Base-by-base conservation (phyloP, 169 alveolate species). In the Babesia bovis region DNA sequence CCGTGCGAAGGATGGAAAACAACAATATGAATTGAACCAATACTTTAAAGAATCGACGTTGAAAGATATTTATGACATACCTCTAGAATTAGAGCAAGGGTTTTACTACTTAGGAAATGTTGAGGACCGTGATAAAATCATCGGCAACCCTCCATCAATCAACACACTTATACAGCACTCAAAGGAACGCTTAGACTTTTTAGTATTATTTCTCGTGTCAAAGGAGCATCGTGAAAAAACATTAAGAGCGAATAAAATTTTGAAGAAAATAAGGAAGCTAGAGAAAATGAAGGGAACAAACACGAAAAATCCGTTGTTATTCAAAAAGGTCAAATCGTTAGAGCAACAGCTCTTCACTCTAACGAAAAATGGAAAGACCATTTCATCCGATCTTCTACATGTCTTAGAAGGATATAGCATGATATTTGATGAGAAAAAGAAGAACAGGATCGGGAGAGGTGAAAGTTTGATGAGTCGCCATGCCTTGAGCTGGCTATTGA, bases 401-500 rank as follows among this genome's bases (percentile, higher is more conserved):
- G 41, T 77, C 40, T 66, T 77, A 26, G 53, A 66, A 28, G 9
- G 82, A 28, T 77, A 55, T 47, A 71, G 55, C n/a, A 77, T 77
- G 85, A 58, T 67, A 41, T 45, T 51, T 17, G 81, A 67, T 15
- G 60, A 66, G 5, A 56, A 40, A 9, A 77, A 66, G 73, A 66
- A 58, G 66, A 42, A 33, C 21, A 33, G 23, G n/a, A 21, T 38
- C 0, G 21, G 49, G 38, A 65, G 74, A 10, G 82, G 53, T 6
- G 74, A 42, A 40, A 26, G 53, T n/a, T 33, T 66, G 38, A 89
- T 91, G 91, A 78, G 89, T 41, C 58, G 92, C 28, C 94, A 90
- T 60, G 93, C 95, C 2, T 76, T 91, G 50, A 82, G 92, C 17
- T 91, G 94, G 94, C 55, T 91, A 49, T 56, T 91, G 51, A 90